Evolutionary conservation across 768 basidiomycete species (phyloP).

Genomic region (Russula emetica): DNA sequence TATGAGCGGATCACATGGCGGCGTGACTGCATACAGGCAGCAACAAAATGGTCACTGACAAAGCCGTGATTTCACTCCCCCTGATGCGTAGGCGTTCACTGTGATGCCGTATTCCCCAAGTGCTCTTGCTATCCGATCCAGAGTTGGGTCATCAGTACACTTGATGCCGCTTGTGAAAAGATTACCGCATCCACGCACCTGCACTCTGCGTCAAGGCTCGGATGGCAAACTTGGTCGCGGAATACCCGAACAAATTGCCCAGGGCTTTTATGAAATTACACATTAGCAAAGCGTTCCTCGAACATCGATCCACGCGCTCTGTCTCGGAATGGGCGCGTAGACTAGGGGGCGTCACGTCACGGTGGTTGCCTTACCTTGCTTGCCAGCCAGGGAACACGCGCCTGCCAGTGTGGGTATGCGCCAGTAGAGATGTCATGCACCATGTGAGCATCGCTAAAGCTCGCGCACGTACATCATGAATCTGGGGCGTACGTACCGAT

Average conservation of each 20-base stretch:
- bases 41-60: too few species aligned
- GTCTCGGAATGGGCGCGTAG: too few species aligned
- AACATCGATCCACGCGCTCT: neutral
- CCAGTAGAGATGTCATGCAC: too few species aligned
- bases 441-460: neutral
- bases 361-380: conserved; percentile 8
- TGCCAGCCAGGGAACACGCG: conserved; percentile 20
- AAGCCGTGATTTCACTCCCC: conserved; percentile 2
- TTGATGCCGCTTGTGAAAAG: neutral
- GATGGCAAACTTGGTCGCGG: conserved; percentile 29
- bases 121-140: conserved; percentile 17
- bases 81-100: conserved; percentile 31
- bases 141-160: neutral
- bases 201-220: conserved; percentile 28
- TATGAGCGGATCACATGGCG: too few species aligned
- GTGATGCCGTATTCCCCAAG: conserved; percentile 28
- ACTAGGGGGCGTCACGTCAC: neutral
- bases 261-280: neutral
- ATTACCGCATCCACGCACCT: conserved; percentile 14
- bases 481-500: conserved; percentile 17
- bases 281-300: neutral
- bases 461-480: neutral
- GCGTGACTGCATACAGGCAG: too few species aligned
- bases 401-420: neutral
- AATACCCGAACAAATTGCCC: conserved; percentile 14